phyloP scores from a whole-genome alignment of 352 stramenopile genomes.

The Phytophthora cajani region DNA sequence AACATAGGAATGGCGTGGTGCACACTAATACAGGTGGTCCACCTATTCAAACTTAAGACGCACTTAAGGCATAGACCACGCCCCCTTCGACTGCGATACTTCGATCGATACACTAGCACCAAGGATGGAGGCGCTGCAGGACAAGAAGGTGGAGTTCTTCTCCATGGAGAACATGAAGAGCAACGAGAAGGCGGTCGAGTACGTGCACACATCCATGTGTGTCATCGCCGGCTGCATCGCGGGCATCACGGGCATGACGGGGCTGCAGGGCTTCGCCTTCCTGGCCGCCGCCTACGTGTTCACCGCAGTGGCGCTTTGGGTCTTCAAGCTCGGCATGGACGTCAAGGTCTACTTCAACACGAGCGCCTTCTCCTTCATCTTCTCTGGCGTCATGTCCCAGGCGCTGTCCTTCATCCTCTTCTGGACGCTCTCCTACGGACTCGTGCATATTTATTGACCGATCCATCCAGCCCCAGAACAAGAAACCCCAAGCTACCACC shows the following conservation, averaged over 20 bases:
- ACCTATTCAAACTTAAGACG: background rate
- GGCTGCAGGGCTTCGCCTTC: constrained; percentile 77
- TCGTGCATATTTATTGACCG: constrained; percentile 92
- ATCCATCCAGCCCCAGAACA: background rate
- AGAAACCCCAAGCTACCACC: constrained; percentile 1
- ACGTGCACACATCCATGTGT: constrained; percentile 84
- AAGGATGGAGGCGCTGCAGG: constrained; percentile 66
- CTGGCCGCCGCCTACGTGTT: constrained; percentile 70
- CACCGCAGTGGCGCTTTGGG: constrained; percentile 67
- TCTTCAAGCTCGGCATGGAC: constrained; percentile 79
- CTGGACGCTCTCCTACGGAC: constrained; percentile 87
- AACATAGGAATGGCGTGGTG: background rate
- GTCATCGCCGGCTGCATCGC: constrained; percentile 85
- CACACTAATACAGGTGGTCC: background rate
- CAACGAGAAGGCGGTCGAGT: constrained; percentile 83
- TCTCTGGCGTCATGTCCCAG: constrained; percentile 75
- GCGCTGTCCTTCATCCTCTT: constrained; percentile 90
- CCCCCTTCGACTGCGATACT: background rate
- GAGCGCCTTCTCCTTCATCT: constrained; percentile 70
- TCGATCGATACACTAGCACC: background rate
- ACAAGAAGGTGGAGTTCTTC: constrained; percentile 87
- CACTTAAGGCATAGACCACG: background rate
- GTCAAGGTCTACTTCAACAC: constrained; percentile 87
- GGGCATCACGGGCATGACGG: constrained; percentile 81
- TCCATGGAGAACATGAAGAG: constrained; percentile 88